Evolutionary conservation across 345 rosid genomes (phyloP).

Genomic region (Brassica nigra): DNA sequence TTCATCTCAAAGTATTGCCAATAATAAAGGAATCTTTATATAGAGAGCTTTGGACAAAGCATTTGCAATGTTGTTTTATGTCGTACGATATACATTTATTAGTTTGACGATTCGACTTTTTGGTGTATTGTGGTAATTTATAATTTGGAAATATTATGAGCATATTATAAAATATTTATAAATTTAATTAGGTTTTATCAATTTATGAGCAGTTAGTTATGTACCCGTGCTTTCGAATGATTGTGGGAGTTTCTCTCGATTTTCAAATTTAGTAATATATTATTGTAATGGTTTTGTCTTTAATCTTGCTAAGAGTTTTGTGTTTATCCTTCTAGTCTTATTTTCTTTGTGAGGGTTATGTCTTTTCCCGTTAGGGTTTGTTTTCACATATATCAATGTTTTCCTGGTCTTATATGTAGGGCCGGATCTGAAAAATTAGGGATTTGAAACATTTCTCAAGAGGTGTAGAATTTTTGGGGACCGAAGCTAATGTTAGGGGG

Average conservation of each 20-base stretch:
- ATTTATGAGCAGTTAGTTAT: neutral
- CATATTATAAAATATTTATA: neutral
- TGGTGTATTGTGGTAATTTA: neutral
- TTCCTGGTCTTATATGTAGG: too few species aligned
- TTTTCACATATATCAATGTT: neutral
- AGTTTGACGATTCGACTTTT: neutral
- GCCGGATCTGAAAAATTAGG: too few species aligned
- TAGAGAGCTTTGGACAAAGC: constrained; percentile 14
- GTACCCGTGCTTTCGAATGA: neutral
- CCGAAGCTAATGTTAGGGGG: too few species aligned
- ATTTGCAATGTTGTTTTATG: constrained; percentile 26
- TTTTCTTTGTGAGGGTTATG: neutral
- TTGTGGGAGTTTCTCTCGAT: neutral
- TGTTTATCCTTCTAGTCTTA: neutral
- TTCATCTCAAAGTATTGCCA: constrained; percentile 16
- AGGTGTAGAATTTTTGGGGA: too few species aligned
- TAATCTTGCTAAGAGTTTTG: neutral
- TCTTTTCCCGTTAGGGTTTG: neutral
- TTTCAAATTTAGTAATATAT: neutral
- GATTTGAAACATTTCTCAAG: too few species aligned
- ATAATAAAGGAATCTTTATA: neutral
- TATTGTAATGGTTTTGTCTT: neutral
- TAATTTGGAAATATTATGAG: neutral
- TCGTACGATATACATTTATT: neutral
- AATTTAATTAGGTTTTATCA: neutral